These are phyloP conservation scores for Phyllosticta citribraziliensis DNA, from an alignment of 2,329 filamentous ascomycete species.

Conservation along the genomic window DNA sequence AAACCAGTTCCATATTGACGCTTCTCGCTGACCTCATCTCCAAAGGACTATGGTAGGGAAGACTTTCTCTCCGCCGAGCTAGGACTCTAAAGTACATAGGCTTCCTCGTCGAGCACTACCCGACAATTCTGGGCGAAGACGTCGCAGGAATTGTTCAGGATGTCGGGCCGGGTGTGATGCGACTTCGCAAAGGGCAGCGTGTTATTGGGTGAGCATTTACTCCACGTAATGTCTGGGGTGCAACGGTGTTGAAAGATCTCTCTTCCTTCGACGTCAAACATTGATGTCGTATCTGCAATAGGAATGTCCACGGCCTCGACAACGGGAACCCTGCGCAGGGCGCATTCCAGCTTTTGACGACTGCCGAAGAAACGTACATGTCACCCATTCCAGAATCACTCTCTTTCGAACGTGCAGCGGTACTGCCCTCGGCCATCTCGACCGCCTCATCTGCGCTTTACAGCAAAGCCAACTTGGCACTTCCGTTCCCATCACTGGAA, in stretches of 20 bases:
- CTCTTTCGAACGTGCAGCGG: constrained; percentile 1
- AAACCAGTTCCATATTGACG: neutral
- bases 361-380: neutral
- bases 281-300: neutral
- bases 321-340: constrained; percentile 17
- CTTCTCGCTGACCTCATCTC: neutral
- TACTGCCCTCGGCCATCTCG: constrained; percentile 10
- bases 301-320: constrained; percentile 13
- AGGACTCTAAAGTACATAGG: constrained; percentile 9
- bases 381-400: constrained; percentile 8
- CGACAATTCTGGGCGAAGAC: constrained; percentile 27
- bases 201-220: constrained; percentile 19
- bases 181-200: constrained; percentile 27
- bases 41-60: neutral
- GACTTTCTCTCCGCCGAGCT: neutral
- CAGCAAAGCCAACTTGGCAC: neutral
- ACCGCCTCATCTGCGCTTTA: constrained; percentile 9
- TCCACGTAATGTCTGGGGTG: neutral
- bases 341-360: constrained; percentile 22
- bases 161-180: constrained; percentile 23
- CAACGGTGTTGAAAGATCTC: neutral
- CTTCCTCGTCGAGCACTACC: constrained; percentile 24
- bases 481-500: neutral
- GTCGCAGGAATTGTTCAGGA: constrained; percentile 28
- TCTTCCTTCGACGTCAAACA: neutral